Evolutionary conservation across 805 yeast species (phyloP), one percentile per base, ranked within the genome.

Genomic region (Schizosaccharomyces lindneri): DNA sequence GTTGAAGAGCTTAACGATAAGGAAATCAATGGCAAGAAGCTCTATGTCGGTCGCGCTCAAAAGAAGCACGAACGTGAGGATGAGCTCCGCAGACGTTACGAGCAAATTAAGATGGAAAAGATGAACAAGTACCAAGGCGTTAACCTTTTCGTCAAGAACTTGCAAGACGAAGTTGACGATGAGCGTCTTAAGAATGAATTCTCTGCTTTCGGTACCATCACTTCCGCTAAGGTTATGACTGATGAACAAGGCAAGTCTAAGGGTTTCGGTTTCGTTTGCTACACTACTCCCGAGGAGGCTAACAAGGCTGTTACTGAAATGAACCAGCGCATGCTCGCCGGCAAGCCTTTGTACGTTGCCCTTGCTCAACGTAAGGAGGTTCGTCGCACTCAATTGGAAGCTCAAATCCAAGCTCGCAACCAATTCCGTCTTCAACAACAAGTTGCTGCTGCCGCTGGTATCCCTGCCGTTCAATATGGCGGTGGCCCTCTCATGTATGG

Each of bases 231-330:
- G 77, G 94, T 90, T 68, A 90, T 93, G 97, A 81, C 84, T 70
- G 95, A 87, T 72, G 97, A 89, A 70, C 74, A 81, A 65, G 97
- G 95, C 69, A 87, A 87, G 77, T 87, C 97, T 66, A 90, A 87
- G 79, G 97, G 97, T 68, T 93, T 93, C 73, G 98, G 98, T 71
- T 93, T 93, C 73, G 98, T 93, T 68, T 88, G 98, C 78, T 93
- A 84, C 85, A 82, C 95, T 63, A 75, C 93, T 66, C 96, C 97
- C 71, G 98, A 93, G 75, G 98, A 93, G 81, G 98, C 98, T 68
- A 86, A 95, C 70, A 88, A 87, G 78, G 98, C 98, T 67, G 87
- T 90, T 73, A 80, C 90, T 69, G 98, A 90, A 79, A 89, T 90
- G 95, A 88, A 90, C 82, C 96, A 88, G 78, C 85, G 88, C 73